Evolutionary conservation across 768 basidiomycete species (phyloP).

Genomic region (Boletus coccyginus): DNA sequence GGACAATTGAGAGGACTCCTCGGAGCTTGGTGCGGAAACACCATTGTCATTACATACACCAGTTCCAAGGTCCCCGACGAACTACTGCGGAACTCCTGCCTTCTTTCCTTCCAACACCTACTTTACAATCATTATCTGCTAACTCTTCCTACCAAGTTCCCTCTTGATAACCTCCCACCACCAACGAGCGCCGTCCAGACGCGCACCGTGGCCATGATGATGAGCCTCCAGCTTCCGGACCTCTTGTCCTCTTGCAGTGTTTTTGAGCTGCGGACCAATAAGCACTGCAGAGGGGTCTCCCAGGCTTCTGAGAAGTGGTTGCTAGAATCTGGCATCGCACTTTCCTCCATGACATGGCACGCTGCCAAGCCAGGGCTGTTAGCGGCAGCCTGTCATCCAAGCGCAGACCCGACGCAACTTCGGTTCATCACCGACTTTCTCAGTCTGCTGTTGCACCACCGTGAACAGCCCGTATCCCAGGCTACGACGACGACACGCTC

Average conservation of each 20-base stretch:
- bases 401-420: slow-evolving; percentile 55
- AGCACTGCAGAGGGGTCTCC: slow-evolving; percentile 27
- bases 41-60: slow-evolving; percentile 19
- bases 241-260: slow-evolving; percentile 21
- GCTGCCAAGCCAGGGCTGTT: slow-evolving; percentile 47
- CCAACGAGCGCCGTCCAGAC: neutral
- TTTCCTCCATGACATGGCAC: slow-evolving; percentile 23
- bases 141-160: neutral
- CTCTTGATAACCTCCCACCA: neutral
- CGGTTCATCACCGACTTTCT: slow-evolving; percentile 50
- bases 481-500: neutral
- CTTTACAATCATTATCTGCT: neutral
- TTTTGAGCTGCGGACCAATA: slow-evolving; percentile 29
- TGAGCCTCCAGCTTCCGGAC: slow-evolving; percentile 32
- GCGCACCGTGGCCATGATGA: slow-evolving; percentile 13
- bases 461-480: slow-evolving; percentile 24
- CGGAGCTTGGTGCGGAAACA: slow-evolving; percentile 16
- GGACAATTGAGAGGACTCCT: slow-evolving; percentile 8
- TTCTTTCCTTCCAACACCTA: slow-evolving; percentile 9
- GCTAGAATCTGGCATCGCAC: slow-evolving; percentile 16
- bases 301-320: slow-evolving; percentile 31
- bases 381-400: slow-evolving; percentile 58
- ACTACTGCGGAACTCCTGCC: neutral
- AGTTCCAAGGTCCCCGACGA: neutral
- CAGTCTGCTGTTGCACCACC: slow-evolving; percentile 40